Conservation (phyloP, 257 asterid genomes). For the Solanum ahanhuiri region DNA sequence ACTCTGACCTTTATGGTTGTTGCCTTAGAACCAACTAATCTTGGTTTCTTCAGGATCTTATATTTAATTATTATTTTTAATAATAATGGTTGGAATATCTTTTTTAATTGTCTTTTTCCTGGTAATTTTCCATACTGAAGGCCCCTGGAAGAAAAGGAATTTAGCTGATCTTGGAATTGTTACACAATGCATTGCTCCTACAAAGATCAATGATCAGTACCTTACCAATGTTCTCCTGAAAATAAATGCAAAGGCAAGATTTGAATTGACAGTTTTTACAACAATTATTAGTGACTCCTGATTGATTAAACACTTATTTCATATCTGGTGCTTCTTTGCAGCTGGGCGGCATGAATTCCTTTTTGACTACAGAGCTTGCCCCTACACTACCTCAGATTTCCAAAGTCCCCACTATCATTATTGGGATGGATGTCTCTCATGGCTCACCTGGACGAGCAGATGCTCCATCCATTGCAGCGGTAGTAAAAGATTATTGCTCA, state of each 20-base stretch:
- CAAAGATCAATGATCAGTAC: conserved; percentile 58
- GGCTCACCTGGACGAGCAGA: conserved; percentile 74
- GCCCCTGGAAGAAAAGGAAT: conserved; percentile 65
- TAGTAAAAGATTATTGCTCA: neutral
- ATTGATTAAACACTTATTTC: neutral
- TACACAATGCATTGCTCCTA: conserved; percentile 65
- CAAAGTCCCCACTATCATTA: conserved; percentile 41
- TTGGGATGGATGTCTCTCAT: conserved; percentile 90
- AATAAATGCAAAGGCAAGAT: conserved; percentile 56
- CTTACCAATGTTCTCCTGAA: conserved; percentile 56
- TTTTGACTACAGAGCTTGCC: conserved; percentile 27
- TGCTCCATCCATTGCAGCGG: conserved; percentile 73
- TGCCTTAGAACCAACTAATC: neutral
- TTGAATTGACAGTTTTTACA: neutral
- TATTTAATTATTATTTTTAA: neutral
- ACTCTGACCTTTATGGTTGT: conserved; percentile 63
- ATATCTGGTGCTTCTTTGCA: conserved; percentile 8
- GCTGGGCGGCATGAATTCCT: conserved; percentile 72
- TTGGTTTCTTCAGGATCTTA: neutral
- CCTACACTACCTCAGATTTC: conserved; percentile 30
- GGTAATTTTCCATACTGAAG: conserved; percentile 21
- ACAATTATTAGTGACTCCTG: neutral
- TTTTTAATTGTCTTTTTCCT: neutral
- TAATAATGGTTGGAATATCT: neutral
- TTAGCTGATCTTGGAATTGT: conserved; percentile 47